phyloP scores from a whole-genome alignment of 257 asterid genomes.

The Ajuga chamaepitys region DNA sequence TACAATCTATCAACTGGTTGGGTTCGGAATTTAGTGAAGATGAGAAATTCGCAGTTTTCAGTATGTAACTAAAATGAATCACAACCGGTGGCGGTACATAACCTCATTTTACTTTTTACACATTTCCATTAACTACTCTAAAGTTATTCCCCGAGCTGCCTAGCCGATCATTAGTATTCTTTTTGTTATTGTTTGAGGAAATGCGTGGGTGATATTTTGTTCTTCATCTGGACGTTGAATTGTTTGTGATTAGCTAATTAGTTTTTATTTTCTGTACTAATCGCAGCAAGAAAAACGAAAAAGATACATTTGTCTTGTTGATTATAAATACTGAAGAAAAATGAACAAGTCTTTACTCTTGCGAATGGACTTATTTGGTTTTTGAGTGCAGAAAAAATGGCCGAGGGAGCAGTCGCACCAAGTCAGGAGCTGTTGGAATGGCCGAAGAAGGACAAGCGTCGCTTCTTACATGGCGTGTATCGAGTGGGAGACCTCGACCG shows the following conservation, averaged over 20 bases:
- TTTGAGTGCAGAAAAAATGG: constrained; percentile 47
- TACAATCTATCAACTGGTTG: too few species aligned
- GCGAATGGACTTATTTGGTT: neutral
- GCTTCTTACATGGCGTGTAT: constrained; percentile 83
- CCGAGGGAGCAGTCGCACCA: constrained; percentile 51
- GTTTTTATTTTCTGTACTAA: neutral
- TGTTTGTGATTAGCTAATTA: neutral
- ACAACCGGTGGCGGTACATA: too few species aligned
- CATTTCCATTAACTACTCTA: neutral
- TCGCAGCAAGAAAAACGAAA: neutral
- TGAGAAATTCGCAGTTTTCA: too few species aligned
- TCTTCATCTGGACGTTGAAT: neutral
- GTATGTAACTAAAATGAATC: too few species aligned
- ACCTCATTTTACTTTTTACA: neutral
- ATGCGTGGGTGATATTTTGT: neutral
- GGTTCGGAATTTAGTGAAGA: too few species aligned
- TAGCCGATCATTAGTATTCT: neutral
- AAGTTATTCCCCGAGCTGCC: neutral
- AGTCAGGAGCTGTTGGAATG: constrained; percentile 77
- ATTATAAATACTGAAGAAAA: too few species aligned
- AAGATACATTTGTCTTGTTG: too few species aligned
- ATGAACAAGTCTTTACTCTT: neutral
- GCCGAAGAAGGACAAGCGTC: constrained; percentile 82
- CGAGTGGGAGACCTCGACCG: constrained; percentile 98
- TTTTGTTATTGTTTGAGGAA: neutral